phyloP scores from a whole-genome alignment of 148 eudicot genomes.

The Amaranthus palmeri region DNA sequence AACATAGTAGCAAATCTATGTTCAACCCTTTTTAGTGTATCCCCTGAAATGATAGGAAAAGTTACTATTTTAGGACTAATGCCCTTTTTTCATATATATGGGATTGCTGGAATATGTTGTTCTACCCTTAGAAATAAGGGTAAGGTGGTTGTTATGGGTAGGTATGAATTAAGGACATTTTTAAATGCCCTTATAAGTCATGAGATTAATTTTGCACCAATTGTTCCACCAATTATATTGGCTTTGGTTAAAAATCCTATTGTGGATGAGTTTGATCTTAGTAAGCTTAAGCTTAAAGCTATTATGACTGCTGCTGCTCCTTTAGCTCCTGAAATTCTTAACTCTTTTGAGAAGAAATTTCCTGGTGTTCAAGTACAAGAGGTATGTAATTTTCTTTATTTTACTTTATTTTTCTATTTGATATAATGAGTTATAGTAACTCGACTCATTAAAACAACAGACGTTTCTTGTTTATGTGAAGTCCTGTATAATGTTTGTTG shows the following conservation, averaged over 20 bases:
- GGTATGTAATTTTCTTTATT: conserved; percentile 30
- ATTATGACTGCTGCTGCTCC: conserved; percentile 99
- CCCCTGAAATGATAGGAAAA: conserved; percentile 60
- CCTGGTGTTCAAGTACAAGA: conserved; percentile 82
- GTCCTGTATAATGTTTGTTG: too few species aligned
- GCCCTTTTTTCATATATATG: conserved; percentile 94
- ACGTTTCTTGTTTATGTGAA: too few species aligned
- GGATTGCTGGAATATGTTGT: conserved; percentile 78
- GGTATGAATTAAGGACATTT: conserved; percentile 65
- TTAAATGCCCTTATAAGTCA: conserved; percentile 50
- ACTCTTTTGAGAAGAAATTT: conserved; percentile 67
- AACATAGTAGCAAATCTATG: conserved; percentile 81
- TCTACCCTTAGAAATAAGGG: conserved; percentile 84
- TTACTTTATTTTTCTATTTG: too few species aligned
- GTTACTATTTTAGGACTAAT: conserved; percentile 74
- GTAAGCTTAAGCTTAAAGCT: conserved; percentile 54
- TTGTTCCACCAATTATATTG: conserved; percentile 83
- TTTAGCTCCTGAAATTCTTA: conserved; percentile 78
- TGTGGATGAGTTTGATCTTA: conserved; percentile 74
- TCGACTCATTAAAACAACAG: too few species aligned
- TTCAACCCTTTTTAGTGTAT: conserved; percentile 69
- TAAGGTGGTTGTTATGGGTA: conserved; percentile 79
- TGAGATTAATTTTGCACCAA: conserved; percentile 76
- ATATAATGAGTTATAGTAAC: too few species aligned
- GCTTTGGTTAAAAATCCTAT: conserved; percentile 63